Base-by-base conservation (phyloP, 2,329 filamentous ascomycete genomes). In the Exophiala oligosperma region DNA sequence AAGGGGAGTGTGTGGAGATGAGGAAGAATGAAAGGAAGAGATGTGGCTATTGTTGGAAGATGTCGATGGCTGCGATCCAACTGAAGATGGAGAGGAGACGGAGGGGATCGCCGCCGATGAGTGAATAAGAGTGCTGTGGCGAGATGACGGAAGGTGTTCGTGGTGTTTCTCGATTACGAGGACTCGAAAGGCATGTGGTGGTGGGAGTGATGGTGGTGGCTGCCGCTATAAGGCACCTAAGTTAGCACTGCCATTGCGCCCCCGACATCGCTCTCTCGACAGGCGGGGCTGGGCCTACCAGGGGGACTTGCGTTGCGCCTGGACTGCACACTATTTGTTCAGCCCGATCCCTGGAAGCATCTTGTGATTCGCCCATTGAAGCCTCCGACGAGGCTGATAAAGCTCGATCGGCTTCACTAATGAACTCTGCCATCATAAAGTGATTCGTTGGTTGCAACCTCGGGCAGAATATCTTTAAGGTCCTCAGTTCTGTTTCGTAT, bases 21-120 rank as follows among this genome's bases (percentile, higher is more conserved):
- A 49, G 26, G 56, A 38, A 49, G 60, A 52, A 37, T 49, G 50
- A 46, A 49, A 26, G 37, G 54, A 32, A 28, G 54, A 43, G 21
- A 23, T 43, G 46, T 48, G 46, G 5, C 24, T 48, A 28, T 14
- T 35, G 32, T 35, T 28, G 29, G 28, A 48, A 32, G 28, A 28
- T 29, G 46, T 48, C 46, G 46, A 29, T 48, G 24, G 26, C 26
- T 24, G 23, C 23, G 46, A 29, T 26, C 21, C 9, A 6, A 28
- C 6, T 28, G 44, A 26, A 26, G 46, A 48, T n/a, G 46, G 32
- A 24, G 24, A 26, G 28, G 26, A n/a, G n/a, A 9, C 8, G 28
- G 40, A 43, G 40, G 40, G 40, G 40, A 23, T 17, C 14, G 9
- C 4, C 14, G 40, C 14, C 14, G 40, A 11, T 21, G 40, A 43